Conservation (phyloP, 768 basidiomycete genomes). For the Lactarius indigo region DNA sequence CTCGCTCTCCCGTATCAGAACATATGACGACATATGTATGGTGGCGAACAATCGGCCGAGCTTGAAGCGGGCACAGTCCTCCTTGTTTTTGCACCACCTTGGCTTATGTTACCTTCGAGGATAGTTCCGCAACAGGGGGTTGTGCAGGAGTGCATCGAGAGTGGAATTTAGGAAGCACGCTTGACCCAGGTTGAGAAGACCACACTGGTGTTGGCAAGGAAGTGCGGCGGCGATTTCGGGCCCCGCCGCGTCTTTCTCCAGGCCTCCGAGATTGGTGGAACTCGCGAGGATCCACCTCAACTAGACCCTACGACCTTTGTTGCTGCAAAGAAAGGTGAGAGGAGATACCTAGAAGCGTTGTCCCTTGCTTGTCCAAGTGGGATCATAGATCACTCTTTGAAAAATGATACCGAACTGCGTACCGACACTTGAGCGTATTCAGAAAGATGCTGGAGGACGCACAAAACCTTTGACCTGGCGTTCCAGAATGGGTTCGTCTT, state of each 20-base stretch:
- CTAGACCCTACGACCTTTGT: slow-evolving; percentile 24
- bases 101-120: slow-evolving; percentile 86
- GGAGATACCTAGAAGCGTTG: slow-evolving; percentile 53
- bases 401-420: slow-evolving; percentile 69
- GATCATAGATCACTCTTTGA: slow-evolving; percentile 56
- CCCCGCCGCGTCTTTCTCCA: slow-evolving; percentile 38
- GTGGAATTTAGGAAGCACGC: slow-evolving; percentile 94
- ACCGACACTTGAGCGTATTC: slow-evolving; percentile 57
- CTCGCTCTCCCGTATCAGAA: slow-evolving; percentile 20
- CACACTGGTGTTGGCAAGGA: slow-evolving; percentile 81
- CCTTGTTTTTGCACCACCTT: slow-evolving; percentile 61
- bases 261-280: slow-evolving; percentile 48
- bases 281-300: slow-evolving; percentile 40
- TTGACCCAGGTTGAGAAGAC: slow-evolving; percentile 83
- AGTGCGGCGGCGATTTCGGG: slow-evolving; percentile 50
- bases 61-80: slow-evolving; percentile 85
- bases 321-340: slow-evolving; percentile 18
- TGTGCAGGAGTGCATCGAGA: slow-evolving; percentile 83
- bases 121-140: slow-evolving; percentile 87
- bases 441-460: slow-evolving; percentile 31
- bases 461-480: slow-evolving; percentile 71
- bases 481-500: slow-evolving; percentile 47
- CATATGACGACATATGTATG: slow-evolving; percentile 38
- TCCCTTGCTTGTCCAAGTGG: slow-evolving; percentile 49
- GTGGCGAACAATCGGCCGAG: slow-evolving; percentile 85